Conservation (phyloP, 176 grass and related monocot species). For the Elymus sibiricus region DNA sequence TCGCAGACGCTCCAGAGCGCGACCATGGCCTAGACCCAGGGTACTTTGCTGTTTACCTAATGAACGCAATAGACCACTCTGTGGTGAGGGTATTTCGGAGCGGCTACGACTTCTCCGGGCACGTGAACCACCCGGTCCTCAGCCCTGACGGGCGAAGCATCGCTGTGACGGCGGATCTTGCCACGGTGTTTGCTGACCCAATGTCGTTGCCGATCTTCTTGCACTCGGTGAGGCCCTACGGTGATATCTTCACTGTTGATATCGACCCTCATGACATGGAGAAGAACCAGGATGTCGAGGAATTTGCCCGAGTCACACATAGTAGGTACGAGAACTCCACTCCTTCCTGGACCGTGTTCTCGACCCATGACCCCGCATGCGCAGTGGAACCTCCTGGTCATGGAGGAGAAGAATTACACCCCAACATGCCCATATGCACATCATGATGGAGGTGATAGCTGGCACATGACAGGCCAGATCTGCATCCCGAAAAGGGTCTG, state of each 20-base stretch:
- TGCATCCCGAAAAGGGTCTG: constrained; percentile 12
- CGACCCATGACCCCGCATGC: constrained; percentile 24
- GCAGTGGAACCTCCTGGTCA: constrained; percentile 19
- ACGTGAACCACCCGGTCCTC: constrained; percentile 27
- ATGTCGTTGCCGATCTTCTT: constrained; percentile 19
- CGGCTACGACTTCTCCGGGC: constrained; percentile 6
- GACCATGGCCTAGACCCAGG: constrained; percentile 20
- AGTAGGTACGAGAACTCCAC: background rate
- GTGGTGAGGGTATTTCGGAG: constrained; percentile 25
- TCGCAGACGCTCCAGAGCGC: background rate
- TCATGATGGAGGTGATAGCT: constrained; percentile 23
- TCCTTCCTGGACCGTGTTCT: constrained; percentile 31
- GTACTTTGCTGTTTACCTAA: constrained; percentile 13
- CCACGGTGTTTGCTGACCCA: constrained; percentile 18
- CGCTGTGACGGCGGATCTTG: constrained; percentile 19
- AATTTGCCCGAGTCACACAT: no score
- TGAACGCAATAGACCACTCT: background rate
- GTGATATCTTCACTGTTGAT: background rate
- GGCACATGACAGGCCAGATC: constrained; percentile 35
- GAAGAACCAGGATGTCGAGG: no score
- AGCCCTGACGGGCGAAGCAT: constrained; percentile 26
- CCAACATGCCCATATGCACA: constrained; percentile 16
- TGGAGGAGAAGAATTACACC: background rate
- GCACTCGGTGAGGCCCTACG: background rate
- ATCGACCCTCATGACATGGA: constrained; percentile 22